Conservation (phyloP, 2,329 filamentous ascomycete species). For the Fusarium decemcellulare region DNA sequence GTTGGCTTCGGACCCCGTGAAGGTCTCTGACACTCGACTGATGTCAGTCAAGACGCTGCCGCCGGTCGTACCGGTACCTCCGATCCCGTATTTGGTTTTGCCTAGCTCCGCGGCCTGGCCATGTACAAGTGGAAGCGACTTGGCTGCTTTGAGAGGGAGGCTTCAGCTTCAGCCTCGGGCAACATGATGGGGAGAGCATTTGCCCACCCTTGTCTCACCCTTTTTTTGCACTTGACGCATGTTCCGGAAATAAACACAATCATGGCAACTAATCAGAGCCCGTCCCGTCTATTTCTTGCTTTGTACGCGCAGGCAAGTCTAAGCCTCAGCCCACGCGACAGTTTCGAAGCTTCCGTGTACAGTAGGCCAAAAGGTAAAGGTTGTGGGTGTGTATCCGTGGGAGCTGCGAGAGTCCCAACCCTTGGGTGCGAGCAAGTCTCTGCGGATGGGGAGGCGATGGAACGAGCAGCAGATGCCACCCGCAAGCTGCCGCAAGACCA, state of each 20-base stretch:
- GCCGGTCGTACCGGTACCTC: constrained; percentile 11
- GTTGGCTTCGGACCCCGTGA: not conserved
- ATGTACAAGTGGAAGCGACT: not conserved
- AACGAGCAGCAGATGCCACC: not conserved
- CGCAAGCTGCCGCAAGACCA: too few relatives aligned
- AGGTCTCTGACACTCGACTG: constrained; percentile 24
- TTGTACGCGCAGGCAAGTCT: constrained; percentile 3
- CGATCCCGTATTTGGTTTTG: not conserved
- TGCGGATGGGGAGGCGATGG: not conserved
- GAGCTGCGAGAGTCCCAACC: too few relatives aligned
- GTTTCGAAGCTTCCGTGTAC: constrained; percentile 1
- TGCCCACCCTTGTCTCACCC: constrained; percentile 16
- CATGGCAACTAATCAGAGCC: constrained; percentile 3
- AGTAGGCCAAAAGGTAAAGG: not conserved
- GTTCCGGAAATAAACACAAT: constrained; percentile 22
- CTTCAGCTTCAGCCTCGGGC: constrained; percentile 12
- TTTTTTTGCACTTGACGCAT: not conserved
- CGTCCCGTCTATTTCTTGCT: not conserved
- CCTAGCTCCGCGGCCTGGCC: not conserved
- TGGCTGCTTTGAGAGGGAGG: not conserved
- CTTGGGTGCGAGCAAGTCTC: too few relatives aligned
- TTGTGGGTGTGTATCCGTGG: too few relatives aligned
- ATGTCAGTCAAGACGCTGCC: constrained; percentile 25
- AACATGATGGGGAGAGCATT: not conserved
- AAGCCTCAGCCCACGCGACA: constrained; percentile 28